Percentiles rank a stretch among this genome's conserved stretches.
Evolutionary conservation across 2,329 filamentous ascomycete species (phyloP).

Genomic region (Trichoderma harzianum): DNA sequence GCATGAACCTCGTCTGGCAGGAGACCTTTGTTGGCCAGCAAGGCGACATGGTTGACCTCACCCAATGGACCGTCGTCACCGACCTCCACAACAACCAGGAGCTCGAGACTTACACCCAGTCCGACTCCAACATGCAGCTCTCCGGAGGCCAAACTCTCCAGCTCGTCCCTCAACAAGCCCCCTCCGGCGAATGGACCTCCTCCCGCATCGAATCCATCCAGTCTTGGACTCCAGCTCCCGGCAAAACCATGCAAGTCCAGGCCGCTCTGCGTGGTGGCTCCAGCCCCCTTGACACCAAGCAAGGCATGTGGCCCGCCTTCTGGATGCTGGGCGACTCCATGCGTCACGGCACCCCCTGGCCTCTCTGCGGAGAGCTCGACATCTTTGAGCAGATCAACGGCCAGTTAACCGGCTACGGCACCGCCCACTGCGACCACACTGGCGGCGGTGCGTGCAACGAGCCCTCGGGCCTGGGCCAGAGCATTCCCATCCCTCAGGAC

Average conservation of each 20-base stretch:
- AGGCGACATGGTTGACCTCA: conserved; percentile 35
- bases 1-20: conserved; percentile 43
- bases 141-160: conserved; percentile 51
- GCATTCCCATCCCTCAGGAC: conserved; percentile 38
- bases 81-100: conserved; percentile 49
- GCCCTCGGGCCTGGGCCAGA: conserved; percentile 38
- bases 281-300: conserved; percentile 34
- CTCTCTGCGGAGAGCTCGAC: conserved; percentile 49
- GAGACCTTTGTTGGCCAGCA: conserved; percentile 43
- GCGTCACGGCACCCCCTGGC: conserved; percentile 45
- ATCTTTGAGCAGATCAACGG: conserved; percentile 50
- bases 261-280: conserved; percentile 44
- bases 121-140: conserved; percentile 46
- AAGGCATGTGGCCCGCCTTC: conserved; percentile 53
- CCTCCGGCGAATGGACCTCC: conserved; percentile 45
- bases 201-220: conserved; percentile 48
- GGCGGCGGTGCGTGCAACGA: conserved; percentile 48
- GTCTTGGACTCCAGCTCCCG: conserved; percentile 42
- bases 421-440: conserved; percentile 44
- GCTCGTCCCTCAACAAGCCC: conserved; percentile 44
- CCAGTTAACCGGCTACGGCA: conserved; percentile 43
- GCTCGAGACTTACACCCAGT: conserved; percentile 45
- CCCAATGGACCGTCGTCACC: conserved; percentile 45
- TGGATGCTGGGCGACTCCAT: conserved; percentile 50
- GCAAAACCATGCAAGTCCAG: conserved; percentile 42